Evolutionary conservation across 2,329 filamentous ascomycete species (phyloP).

Genomic region (Scedosporium boydii): DNA sequence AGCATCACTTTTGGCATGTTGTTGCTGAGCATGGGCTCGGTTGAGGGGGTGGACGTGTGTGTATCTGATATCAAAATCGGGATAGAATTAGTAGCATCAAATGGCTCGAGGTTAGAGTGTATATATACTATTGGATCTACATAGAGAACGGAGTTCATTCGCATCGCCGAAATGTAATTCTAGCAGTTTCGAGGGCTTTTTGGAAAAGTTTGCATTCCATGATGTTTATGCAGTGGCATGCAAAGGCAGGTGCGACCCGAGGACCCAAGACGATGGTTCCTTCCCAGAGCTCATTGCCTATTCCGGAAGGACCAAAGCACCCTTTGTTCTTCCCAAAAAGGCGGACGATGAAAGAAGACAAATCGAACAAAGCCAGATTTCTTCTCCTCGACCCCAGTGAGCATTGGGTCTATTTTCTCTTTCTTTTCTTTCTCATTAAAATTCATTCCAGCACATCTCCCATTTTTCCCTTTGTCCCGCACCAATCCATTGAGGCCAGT

Average conservation of each 20-base stretch:
- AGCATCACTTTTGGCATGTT: conserved; percentile 6
- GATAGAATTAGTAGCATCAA: no score
- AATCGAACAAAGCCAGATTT: background rate
- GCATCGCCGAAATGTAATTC: no score
- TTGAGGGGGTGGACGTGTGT: background rate
- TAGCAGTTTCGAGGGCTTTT: background rate
- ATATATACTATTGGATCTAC: no score
- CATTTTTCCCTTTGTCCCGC: background rate
- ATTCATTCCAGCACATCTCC: background rate
- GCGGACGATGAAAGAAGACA: background rate
- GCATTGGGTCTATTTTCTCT: background rate
- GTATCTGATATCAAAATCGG: no score
- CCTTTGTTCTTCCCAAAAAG: background rate
- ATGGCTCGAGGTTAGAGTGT: no score
- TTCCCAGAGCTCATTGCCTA: background rate
- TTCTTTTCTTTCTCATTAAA: background rate
- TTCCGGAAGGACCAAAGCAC: background rate
- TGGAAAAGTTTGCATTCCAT: background rate
- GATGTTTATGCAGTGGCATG: no score
- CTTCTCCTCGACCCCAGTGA: background rate
- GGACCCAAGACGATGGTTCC: background rate
- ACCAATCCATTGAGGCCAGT: no score
- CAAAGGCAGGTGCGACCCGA: background rate
- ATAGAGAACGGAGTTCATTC: no score
- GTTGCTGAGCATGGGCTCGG: conserved; percentile 5